Evolutionary conservation across 306 rosid genomes (phyloP).

Genomic region (Casuarina glauca): DNA sequence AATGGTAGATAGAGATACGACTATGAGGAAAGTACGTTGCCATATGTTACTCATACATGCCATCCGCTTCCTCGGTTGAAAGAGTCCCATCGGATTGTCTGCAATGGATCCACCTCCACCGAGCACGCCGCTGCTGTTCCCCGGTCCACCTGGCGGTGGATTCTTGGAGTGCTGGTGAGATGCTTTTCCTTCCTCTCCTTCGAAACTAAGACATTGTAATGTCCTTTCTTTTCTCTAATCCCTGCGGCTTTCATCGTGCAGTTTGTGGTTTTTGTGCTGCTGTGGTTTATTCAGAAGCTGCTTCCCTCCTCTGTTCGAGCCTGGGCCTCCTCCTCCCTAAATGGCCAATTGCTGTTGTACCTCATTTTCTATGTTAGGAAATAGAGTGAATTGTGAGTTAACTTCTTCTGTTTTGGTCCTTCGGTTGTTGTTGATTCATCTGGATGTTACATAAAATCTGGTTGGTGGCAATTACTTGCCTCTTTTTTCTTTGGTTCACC

Average conservation of each 20-base stretch:
- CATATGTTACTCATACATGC: constrained; percentile 16
- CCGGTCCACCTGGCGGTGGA: constrained; percentile 38
- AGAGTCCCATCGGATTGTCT: not conserved
- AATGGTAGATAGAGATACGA: constrained; percentile 62
- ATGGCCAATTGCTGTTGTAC: constrained; percentile 11
- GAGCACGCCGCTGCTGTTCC: constrained; percentile 48
- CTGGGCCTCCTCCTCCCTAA: constrained; percentile 67
- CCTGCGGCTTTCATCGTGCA: constrained; percentile 29
- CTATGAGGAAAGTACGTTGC: constrained; percentile 33
- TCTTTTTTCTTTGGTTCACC: no score
- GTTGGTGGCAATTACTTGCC: no score
- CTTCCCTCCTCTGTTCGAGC: constrained; percentile 66
- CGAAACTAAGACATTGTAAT: not conserved
- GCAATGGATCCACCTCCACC: constrained; percentile 59
- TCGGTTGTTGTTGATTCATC: not conserved
- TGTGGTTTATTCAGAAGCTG: constrained; percentile 72
- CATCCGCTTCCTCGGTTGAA: no score
- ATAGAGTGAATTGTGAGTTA: not conserved
- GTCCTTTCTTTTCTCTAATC: not conserved
- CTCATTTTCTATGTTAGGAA: not conserved
- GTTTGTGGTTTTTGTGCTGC: constrained; percentile 75
- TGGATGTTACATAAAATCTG: not conserved
- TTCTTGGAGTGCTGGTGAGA: constrained; percentile 59
- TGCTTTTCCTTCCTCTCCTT: not conserved
- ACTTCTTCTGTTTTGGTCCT: not conserved